A percentile compares a stretch with the other conserved stretches of the same genome.
Conservation (phyloP, 179 eudicot species). For the Beta macrorhiza region DNA sequence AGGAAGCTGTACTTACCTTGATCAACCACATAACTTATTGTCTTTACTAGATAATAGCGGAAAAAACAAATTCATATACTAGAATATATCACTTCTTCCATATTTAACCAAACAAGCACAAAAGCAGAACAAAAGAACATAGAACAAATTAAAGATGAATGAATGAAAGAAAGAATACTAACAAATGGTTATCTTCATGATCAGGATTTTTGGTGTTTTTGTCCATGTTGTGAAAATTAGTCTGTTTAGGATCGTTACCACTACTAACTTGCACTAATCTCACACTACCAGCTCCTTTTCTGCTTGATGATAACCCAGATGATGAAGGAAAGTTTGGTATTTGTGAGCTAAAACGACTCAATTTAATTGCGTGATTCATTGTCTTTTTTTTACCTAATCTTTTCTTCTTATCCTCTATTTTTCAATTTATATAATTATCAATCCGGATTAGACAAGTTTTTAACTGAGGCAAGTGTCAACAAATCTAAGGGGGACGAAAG, state of each 20-base stretch:
- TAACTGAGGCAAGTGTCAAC: neutral
- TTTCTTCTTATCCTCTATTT: neutral
- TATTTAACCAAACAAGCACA: neutral
- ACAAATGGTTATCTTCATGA: slow-evolving; percentile 12
- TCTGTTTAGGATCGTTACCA: neutral
- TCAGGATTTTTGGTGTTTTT: slow-evolving; percentile 8
- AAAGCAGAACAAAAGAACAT: too few species aligned
- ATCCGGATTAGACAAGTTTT: neutral
- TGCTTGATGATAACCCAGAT: neutral
- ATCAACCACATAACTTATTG: too few species aligned
- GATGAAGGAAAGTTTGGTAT: neutral
- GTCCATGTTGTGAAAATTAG: slow-evolving; percentile 18
- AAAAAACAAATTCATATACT: too few species aligned
- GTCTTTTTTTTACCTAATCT: neutral
- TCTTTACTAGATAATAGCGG: too few species aligned
- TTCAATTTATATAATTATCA: neutral
- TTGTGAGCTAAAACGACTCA: slow-evolving; percentile 10
- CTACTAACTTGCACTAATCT: slow-evolving; percentile 22
- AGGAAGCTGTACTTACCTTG: too few species aligned
- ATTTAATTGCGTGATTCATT: slow-evolving; percentile 30
- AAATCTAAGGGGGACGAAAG: neutral
- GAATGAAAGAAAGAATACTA: neutral
- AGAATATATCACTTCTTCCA: neutral
- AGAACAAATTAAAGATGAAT: neutral
- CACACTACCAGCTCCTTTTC: neutral